Base-by-base conservation (phyloP, 192 early-diverging fungal genomes). In the Entomortierella chlamydospora region DNA sequence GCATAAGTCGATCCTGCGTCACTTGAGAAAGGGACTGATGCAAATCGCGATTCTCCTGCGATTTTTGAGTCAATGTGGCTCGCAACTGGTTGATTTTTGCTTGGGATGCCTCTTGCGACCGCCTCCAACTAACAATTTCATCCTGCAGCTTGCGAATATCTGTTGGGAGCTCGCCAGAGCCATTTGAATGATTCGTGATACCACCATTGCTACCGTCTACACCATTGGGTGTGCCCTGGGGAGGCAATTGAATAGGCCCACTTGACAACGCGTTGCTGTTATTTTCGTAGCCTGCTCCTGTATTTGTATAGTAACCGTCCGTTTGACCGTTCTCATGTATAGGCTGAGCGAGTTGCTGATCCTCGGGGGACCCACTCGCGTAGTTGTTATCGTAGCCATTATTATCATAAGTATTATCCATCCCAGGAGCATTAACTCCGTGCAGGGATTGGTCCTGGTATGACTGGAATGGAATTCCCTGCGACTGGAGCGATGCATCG, bases 41-140 rank as follows among this genome's bases (percentile, higher is more conserved):
- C 33, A 79, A 30, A 28, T 79, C 76, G 23, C 68, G 47, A 66
- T 79, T 79, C 68, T 79, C 76, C 51, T 79, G 76, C n/a, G 76
- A 79, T 42, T 79, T 79, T 45, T 59, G 62, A 1, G 67, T 79
- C 37, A 79, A 37, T 1, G 68, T 79, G 12, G 51, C 25, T 15
- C 76, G 76, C 13, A 79, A 53, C 51, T 79, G 68, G 26, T 59
- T 65, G 4, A 79, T 17, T 54, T 70, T 79, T 9, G 61, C 49
- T 54, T 79, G 68, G 4, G 67, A 43, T 23, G 61, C 39, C 42
- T 79, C 76, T 52, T 79, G 76, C 1, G 68, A 70, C 41, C 70
- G 70, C 65, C 64, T 79, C 76, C 76, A 79, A 39, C 52, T 70
- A 17, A 55, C 9, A 10, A 79, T 45, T 57, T 79, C 68, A 51